phyloP scores from a whole-genome alignment of 2,329 filamentous ascomycete species.

The Aaosphaeria arxii region DNA sequence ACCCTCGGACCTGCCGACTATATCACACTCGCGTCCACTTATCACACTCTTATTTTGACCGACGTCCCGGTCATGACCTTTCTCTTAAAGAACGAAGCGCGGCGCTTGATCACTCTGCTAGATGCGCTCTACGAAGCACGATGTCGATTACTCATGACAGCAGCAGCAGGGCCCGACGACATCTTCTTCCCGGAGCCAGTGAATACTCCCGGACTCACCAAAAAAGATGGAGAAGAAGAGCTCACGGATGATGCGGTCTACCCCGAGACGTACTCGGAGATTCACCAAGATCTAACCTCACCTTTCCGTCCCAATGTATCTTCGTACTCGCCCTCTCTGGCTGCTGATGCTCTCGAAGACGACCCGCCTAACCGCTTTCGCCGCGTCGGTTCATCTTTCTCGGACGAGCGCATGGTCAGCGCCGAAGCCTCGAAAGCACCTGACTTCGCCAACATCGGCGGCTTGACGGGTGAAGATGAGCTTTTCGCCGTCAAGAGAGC shows the following conservation, averaged over 20 bases:
- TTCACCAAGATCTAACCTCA: slow-evolving; percentile 73
- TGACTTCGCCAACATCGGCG: slow-evolving; percentile 65
- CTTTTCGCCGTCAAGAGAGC: slow-evolving; percentile 78
- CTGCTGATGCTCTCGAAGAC: slow-evolving; percentile 48
- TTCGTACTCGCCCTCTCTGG: slow-evolving; percentile 52
- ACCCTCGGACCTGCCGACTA: slow-evolving; percentile 77
- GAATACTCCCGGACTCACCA: slow-evolving; percentile 8
- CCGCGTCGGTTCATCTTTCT: slow-evolving; percentile 18
- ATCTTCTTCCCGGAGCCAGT: slow-evolving; percentile 70
- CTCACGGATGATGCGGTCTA: slow-evolving; percentile 47
- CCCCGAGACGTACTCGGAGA: slow-evolving; percentile 67
- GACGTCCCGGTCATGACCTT: slow-evolving; percentile 65
- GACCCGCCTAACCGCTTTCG: slow-evolving; percentile 45
- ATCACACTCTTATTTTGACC: slow-evolving; percentile 74
- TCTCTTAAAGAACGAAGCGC: slow-evolving; percentile 74
- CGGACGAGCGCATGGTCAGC: slow-evolving; percentile 22
- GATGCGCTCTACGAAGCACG: slow-evolving; percentile 77
- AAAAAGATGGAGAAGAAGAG: slow-evolving; percentile 2
- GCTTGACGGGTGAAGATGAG: slow-evolving; percentile 78
- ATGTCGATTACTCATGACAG: slow-evolving; percentile 69
- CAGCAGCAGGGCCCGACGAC: slow-evolving; percentile 64
- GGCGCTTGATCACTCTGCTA: slow-evolving; percentile 75
- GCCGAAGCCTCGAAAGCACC: slow-evolving; percentile 21
- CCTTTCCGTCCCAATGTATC: slow-evolving; percentile 79
- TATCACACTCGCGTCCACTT: slow-evolving; percentile 75